Evolutionary conservation across 805 yeast species (phyloP).

Genomic region (Barnettozyma siamensis): DNA sequence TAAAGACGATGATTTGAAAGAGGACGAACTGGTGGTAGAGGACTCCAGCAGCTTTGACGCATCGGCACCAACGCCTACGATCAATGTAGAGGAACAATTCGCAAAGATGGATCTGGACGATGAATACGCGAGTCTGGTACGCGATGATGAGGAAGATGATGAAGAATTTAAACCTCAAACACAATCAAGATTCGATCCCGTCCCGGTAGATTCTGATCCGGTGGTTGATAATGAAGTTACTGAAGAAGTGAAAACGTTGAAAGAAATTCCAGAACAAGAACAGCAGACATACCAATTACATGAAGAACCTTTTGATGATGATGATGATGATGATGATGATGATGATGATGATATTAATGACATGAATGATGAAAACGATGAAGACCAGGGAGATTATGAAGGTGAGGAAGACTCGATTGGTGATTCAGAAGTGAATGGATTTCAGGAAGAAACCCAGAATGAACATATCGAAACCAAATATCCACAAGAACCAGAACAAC

Average conservation of each 20-base stretch:
- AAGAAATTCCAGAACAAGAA: neutral
- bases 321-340: conserved; percentile 2
- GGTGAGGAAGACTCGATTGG: neutral
- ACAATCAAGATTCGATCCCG: conserved; percentile 9
- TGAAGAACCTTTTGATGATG: conserved; percentile 7
- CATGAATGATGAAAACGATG: conserved; percentile 2
- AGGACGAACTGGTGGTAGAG: conserved; percentile 1
- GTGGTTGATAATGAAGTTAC: neutral
- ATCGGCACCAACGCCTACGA: neutral
- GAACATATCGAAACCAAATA: too few species aligned
- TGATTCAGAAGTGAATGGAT: neutral
- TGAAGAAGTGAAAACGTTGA: conserved; percentile 1
- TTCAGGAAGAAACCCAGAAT: neutral
- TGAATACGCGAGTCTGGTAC: conserved; percentile 10
- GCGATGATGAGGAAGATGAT: conserved; percentile 21
- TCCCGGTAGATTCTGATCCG: neutral
- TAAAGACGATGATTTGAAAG: neutral
- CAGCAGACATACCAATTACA: conserved; percentile 5
- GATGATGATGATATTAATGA: conserved; percentile 1
- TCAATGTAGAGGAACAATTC: conserved; percentile 2
- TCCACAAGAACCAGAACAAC: too few species aligned
- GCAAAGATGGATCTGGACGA: conserved; percentile 6
- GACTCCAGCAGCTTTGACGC: conserved; percentile 3
- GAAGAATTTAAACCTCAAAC: conserved; percentile 18
- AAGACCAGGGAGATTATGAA: neutral